These are phyloP conservation scores for Fonsecaea multimorphosa DNA, from an alignment of 2,329 filamentous ascomycete species.

Conservation along the genomic window DNA sequence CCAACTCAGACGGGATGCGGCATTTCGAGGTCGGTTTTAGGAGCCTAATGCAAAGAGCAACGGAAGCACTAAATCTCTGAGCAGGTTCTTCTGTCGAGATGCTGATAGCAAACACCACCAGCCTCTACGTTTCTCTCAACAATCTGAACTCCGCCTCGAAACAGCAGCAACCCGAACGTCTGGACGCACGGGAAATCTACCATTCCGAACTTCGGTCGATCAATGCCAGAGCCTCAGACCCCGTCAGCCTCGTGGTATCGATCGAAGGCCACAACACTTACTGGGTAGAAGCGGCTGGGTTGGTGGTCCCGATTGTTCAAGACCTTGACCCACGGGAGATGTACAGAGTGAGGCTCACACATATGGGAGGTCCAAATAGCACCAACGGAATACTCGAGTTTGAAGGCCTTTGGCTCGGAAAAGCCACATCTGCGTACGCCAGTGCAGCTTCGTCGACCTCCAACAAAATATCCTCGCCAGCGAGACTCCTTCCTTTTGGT, in stretches of 20 bases:
- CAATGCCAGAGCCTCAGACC: not conserved
- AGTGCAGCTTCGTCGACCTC: slow-evolving; percentile 10
- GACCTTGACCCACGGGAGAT: slow-evolving; percentile 34
- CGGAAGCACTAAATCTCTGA: slow-evolving; percentile 4
- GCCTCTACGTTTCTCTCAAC: slow-evolving; percentile 25
- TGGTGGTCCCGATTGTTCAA: slow-evolving; percentile 35
- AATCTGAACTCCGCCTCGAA: slow-evolving; percentile 9
- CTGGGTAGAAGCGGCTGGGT: slow-evolving; percentile 13
- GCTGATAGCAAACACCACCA: slow-evolving; percentile 27
- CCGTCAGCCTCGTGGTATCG: slow-evolving; percentile 25
- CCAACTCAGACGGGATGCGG: slow-evolving; percentile 23
- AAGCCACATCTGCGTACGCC: slow-evolving; percentile 2
- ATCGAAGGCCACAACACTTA: slow-evolving; percentile 13
- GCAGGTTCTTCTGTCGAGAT: slow-evolving; percentile 34
- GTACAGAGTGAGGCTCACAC: slow-evolving; percentile 39
- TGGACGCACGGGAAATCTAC: not conserved
- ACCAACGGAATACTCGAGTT: slow-evolving; percentile 39
- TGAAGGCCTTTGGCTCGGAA: slow-evolving; percentile 42
- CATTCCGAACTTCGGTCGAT: slow-evolving; percentile 11
- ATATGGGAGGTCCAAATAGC: slow-evolving; percentile 20
- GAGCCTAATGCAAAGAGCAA: not conserved
- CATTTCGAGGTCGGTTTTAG: slow-evolving; percentile 25
- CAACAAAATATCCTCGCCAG: not conserved
- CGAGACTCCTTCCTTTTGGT: not conserved
- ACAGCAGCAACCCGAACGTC: not conserved